Base-by-base conservation (phyloP, 139 green algal genomes). In the Microglena sp. region DNA sequence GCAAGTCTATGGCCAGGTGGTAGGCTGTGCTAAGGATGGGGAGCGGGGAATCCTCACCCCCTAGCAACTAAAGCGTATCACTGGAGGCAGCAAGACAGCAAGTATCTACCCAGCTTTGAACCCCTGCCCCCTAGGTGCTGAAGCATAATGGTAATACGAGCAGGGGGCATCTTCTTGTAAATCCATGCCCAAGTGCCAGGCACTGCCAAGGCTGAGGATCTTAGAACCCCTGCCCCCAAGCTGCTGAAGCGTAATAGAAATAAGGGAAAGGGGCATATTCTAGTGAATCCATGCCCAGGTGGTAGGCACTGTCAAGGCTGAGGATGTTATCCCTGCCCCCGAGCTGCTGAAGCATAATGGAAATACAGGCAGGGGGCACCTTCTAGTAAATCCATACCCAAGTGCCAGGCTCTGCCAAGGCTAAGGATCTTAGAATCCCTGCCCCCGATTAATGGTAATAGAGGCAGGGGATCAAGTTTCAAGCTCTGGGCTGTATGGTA, bases 71-170 rank as follows among this genome's bases (percentile, higher is more conserved):
- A 69, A 65, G 22, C 34, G n/a, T 33, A 59, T 63, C 33, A 72
- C 72, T 26, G 67, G 72, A 2, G 72, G 72, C 22, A 67, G 65
- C 27, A 67, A 67, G 30, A 40, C 27, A 62, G 45, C 67, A 74
- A 71, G 55, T 33, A 21, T 0, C 67, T 78, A 35, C 72, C 72
- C 67, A 77, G 60, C 58, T 76, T n/a, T n/a, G n/a, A n/a, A 30
- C 61, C 4, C 30, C 63, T 28, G 73, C 68, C 33, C 77, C 77
- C 33, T 64, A 69, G 50, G 60, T 68, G 35, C 50, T 69, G 26
- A 69, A 65, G 22, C 34, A n/a, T 33, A 59, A 64, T 32, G 69
- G 67, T 26, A 62, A 67, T 2, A 67, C 27, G 72, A 67, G 30
- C 53, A 70, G 33, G 72, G 72, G 21, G 67, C 72, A 0, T 67